Conservation (phyloP, 257 asterid species). For the Ehretia macrophylla region DNA sequence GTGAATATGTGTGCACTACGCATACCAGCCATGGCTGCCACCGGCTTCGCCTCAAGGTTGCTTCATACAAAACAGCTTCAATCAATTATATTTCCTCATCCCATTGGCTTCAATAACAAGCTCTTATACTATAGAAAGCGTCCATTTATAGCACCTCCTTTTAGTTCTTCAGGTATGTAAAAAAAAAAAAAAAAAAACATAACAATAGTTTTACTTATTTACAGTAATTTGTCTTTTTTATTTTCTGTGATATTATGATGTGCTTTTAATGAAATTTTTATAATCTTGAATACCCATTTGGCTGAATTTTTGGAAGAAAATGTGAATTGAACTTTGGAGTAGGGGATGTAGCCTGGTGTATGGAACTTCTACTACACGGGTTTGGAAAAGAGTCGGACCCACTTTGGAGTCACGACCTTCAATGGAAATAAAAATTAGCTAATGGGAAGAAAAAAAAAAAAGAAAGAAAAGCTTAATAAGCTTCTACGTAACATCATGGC, state of each 20-base stretch:
- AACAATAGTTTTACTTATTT: too few species aligned
- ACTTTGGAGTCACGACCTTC: too few species aligned
- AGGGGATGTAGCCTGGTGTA: too few species aligned
- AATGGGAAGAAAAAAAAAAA: too few species aligned
- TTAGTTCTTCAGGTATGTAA: conserved; percentile 47
- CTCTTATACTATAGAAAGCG: conserved; percentile 18
- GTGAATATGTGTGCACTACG: conserved; percentile 28
- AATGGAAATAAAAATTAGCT: too few species aligned
- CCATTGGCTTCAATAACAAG: conserved; percentile 15
- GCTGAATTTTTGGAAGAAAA: background rate
- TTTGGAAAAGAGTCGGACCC: too few species aligned
- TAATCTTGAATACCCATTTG: background rate
- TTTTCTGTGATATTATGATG: background rate
- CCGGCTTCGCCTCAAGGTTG: conserved; percentile 27
- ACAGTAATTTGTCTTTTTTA: too few species aligned
- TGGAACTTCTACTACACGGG: too few species aligned
- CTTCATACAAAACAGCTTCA: conserved; percentile 27
- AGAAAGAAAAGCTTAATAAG: too few species aligned
- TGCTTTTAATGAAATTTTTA: background rate
- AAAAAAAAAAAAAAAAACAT: too few species aligned
- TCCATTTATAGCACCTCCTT: conserved; percentile 28
- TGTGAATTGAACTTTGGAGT: too few species aligned
- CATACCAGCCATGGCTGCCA: conserved; percentile 36
- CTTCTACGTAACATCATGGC: too few species aligned
- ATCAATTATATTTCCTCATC: conserved; percentile 20